Conservation (phyloP, 1,139 yeast genomes). For the Kodamaea arcana region DNA sequence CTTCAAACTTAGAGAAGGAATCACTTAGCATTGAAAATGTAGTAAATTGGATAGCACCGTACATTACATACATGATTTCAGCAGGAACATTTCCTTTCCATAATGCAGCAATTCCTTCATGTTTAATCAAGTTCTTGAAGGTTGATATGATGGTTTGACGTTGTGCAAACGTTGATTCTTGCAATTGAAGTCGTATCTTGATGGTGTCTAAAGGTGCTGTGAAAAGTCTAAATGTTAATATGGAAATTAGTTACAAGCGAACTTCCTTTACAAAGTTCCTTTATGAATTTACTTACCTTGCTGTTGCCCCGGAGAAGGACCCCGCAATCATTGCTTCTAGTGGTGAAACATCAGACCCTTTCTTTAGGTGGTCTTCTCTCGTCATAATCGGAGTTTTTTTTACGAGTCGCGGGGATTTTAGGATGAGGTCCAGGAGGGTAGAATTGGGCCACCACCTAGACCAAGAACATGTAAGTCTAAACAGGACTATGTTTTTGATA, state of each 20-base stretch:
- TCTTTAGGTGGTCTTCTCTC: slow-evolving; percentile 45
- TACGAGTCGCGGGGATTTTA: no score
- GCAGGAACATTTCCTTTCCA: slow-evolving; percentile 98
- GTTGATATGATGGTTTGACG: slow-evolving; percentile 32
- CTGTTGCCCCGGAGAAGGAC: slow-evolving; percentile 64
- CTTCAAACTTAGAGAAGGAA: slow-evolving; percentile 29
- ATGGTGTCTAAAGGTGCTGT: slow-evolving; percentile 90
- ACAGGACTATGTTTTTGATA: no score
- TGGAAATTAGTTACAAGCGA: background rate
- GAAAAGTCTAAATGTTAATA: slow-evolving; percentile 39
- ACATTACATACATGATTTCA: slow-evolving; percentile 73
- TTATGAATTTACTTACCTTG: slow-evolving; percentile 37
- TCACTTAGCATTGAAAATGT: slow-evolving; percentile 57
- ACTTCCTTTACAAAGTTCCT: background rate
- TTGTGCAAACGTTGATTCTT: slow-evolving; percentile 22
- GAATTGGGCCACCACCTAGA: no score
- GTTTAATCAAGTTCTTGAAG: slow-evolving; percentile 20
- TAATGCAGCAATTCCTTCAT: slow-evolving; percentile 48
- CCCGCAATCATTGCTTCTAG: slow-evolving; percentile 59
- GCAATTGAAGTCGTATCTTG: slow-evolving; percentile 80
- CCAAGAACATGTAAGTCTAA: no score
- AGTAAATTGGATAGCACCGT: slow-evolving; percentile 84
- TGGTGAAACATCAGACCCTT: slow-evolving; percentile 47
- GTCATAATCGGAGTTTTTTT: no score
- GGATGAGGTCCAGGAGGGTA: no score